A percentile compares a stretch with the other conserved stretches of the same genome.
Conservation (phyloP, 2,329 filamentous ascomycete species). For the Alternaria triticina region DNA sequence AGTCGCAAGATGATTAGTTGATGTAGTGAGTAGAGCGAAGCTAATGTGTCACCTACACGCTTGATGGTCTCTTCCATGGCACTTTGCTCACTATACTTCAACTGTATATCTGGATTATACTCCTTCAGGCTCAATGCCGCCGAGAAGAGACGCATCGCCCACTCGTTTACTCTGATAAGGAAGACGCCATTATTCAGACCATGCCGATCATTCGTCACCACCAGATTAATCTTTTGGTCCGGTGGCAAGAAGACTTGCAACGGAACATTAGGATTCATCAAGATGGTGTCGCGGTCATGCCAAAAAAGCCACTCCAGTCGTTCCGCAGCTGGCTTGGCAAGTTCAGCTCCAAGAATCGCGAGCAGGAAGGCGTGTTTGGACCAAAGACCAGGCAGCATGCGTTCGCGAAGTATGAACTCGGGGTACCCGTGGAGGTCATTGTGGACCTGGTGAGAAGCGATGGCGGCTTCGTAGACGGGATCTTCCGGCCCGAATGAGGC, state of each 20-base stretch:
- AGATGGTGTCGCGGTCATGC: conserved; percentile 7
- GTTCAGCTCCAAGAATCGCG: conserved; percentile 4
- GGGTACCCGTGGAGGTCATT: conserved; percentile 4
- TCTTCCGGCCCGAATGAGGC: conserved; percentile 5
- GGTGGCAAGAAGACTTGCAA: conserved; percentile 4
- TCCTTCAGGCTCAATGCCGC: conserved; percentile 28
- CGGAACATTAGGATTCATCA: conserved; percentile 7
- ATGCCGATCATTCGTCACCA: conserved; percentile 49
- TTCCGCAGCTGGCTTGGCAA: background rate
- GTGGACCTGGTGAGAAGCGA: conserved; percentile 3
- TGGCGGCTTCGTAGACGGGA: conserved; percentile 2
- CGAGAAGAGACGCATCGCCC: conserved; percentile 48
- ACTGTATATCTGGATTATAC: background rate
- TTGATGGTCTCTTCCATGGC: conserved; percentile 2
- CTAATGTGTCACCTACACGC: no score
- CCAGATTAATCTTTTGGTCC: conserved; percentile 24
- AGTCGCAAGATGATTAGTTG: background rate
- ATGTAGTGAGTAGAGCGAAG: background rate
- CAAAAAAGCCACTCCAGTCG: conserved; percentile 6
- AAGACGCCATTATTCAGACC: conserved; percentile 55
- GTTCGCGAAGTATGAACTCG: conserved; percentile 3
- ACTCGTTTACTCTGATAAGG: conserved; percentile 46
- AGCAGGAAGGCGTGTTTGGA: conserved; percentile 9
- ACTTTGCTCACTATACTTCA: conserved; percentile 10
- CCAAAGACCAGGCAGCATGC: conserved; percentile 8